phyloP scores from a whole-genome alignment of 768 basidiomycete species.

The Boletus fagicola region DNA sequence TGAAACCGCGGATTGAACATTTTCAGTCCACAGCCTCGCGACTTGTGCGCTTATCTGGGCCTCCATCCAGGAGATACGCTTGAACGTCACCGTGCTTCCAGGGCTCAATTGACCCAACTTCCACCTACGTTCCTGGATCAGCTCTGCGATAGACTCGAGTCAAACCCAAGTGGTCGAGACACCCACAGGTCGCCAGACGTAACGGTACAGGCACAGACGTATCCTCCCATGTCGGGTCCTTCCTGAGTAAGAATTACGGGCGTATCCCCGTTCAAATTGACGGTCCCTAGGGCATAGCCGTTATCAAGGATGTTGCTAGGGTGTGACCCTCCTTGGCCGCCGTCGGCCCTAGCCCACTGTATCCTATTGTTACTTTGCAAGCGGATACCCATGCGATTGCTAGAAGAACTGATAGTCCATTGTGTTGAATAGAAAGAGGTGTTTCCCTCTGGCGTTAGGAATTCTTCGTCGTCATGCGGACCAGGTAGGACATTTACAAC shows the following conservation, averaged over 20 bases:
- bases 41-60: conserved; percentile 32
- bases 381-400: conserved; percentile 64
- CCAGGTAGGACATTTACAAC: conserved; percentile 54
- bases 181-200: conserved; percentile 50
- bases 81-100: conserved; percentile 53
- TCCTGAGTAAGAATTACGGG: conserved; percentile 64
- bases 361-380: conserved; percentile 46
- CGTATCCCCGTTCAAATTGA: conserved; percentile 69
- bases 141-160: not conserved
- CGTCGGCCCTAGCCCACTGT: conserved; percentile 52
- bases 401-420: conserved; percentile 55
- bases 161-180: not conserved
- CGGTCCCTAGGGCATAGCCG: conserved; percentile 50
- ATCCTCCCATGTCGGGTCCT: conserved; percentile 64
- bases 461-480: conserved; percentile 61
- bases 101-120: conserved; percentile 65
- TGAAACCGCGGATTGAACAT: conserved; percentile 13
- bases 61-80: conserved; percentile 44
- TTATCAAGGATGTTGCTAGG: conserved; percentile 67
- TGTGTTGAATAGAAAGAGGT: conserved; percentile 47
- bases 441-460: conserved; percentile 48
- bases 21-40: conserved; percentile 33
- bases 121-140: conserved; percentile 45
- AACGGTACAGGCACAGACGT: conserved; percentile 55
- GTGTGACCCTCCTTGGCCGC: conserved; percentile 68